Conservation (phyloP, 208 protist species). For the Trypanosoma melophagium region DNA sequence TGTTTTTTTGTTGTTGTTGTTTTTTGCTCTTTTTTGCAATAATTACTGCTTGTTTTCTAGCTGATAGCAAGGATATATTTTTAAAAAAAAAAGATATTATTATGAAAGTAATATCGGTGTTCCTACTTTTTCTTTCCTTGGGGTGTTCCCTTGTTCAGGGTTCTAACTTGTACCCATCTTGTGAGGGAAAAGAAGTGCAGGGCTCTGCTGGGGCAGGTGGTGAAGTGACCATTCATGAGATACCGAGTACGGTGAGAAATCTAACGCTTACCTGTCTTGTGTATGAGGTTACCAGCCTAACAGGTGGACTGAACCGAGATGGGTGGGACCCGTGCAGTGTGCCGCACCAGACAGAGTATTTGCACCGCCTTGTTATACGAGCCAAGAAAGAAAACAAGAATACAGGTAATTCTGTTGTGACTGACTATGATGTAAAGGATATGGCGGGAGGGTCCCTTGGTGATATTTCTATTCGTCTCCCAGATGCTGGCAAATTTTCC, state of each 20-base stretch:
- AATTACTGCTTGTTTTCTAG: too few species aligned
- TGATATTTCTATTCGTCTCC: constrained; percentile 36
- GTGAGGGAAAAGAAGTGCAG: constrained; percentile 31
- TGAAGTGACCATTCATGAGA: constrained; percentile 25
- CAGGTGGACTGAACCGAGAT: constrained; percentile 23
- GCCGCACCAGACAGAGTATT: constrained; percentile 66
- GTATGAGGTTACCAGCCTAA: constrained; percentile 56
- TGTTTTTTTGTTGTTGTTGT: constrained; percentile 19
- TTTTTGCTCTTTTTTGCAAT: too few species aligned
- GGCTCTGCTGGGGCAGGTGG: constrained; percentile 21
- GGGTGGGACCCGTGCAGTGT: constrained; percentile 52
- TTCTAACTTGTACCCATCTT: constrained; percentile 53
- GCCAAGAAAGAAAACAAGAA: constrained; percentile 34
- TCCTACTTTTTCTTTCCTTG: constrained; percentile 19
- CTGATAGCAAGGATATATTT: background rate
- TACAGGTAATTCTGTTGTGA: constrained; percentile 17
- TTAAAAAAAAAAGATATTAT: background rate
- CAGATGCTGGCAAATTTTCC: constrained; percentile 34
- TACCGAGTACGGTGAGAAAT: constrained; percentile 7
- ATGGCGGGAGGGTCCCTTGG: constrained; percentile 56
- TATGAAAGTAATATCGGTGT: constrained; percentile 8
- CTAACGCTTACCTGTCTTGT: constrained; percentile 60
- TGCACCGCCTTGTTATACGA: constrained; percentile 42
- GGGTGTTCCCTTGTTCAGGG: constrained; percentile 23
- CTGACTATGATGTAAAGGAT: constrained; percentile 61